phyloP scores from a whole-genome alignment of 2,329 filamentous ascomycete genomes.

The Bipolaris sorokiniana region DNA sequence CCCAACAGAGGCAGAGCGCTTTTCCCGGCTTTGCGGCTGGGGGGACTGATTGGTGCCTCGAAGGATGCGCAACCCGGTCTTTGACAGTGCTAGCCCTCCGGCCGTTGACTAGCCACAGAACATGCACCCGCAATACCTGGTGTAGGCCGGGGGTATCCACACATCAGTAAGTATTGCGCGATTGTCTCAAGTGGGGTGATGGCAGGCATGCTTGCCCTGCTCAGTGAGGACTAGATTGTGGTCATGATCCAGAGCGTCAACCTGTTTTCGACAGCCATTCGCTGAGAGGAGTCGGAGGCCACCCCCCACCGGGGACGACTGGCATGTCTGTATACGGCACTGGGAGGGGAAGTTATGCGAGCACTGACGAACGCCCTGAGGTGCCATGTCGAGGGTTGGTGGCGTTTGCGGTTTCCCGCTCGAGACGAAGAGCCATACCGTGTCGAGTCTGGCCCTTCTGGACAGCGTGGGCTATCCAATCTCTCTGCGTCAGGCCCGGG shows the following conservation, averaged over 20 bases:
- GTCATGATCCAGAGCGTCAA: constrained; percentile 13
- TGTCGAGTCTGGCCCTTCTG: constrained; percentile 31
- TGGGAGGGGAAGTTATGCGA: constrained; percentile 21
- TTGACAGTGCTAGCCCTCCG: constrained; percentile 44
- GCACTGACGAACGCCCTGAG: constrained; percentile 23
- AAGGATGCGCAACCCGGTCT: constrained; percentile 45
- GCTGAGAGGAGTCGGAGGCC: constrained; percentile 1
- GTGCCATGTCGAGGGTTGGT: constrained; percentile 38
- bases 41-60: constrained; percentile 45
- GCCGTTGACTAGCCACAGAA: constrained; percentile 45
- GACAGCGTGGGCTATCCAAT: constrained; percentile 30
- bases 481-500: constrained; percentile 25
- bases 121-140: constrained; percentile 33
- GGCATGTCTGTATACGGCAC: constrained; percentile 16
- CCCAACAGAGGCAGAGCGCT: constrained; percentile 40
- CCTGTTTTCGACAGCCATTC: neutral
- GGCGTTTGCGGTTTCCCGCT: constrained; percentile 35
- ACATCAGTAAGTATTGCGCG: constrained; percentile 28
- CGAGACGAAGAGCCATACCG: constrained; percentile 31
- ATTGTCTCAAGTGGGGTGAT: constrained; percentile 23
- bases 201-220: neutral
- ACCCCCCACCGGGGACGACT: constrained; percentile 13
- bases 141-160: constrained; percentile 32
- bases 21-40: constrained; percentile 47
- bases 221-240: constrained; percentile 6